Base-by-base conservation (phyloP, 2,329 filamentous ascomycete genomes). In the Arthrobotrys iridis region DNA sequence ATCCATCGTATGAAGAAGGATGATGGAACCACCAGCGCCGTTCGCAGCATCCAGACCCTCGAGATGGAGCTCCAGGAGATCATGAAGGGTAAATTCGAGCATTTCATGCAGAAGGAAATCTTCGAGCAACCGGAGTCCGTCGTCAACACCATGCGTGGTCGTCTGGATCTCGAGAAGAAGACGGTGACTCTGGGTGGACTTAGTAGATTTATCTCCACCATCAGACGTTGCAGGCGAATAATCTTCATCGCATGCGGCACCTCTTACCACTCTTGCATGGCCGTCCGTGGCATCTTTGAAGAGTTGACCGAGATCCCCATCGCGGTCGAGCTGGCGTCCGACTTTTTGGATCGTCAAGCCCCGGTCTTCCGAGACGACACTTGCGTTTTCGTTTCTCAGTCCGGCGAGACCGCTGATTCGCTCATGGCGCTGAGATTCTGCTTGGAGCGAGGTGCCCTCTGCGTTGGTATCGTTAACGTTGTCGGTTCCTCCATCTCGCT, bases 91-190 rank as follows among this genome's bases (percentile, higher is more conserved):
- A 96, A 95, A 83, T 99, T 98, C 84, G 95, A 99, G 84, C 95
- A 99, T 86, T 99, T 97, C 87, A 99, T 99, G 95, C 95, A 99
- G 84, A 99, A 99, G 89, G 95, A 99, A 84, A 99, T 99, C 81
- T 99, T 99, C 83, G 95, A 99, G 87, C 95, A 99, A 87, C 95
- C 95, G 81, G 95, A 99, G 85, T 99, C 95, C 11, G 93, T 99
- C 77, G 90, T 99, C 86, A 99, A 99, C 88, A 97, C 95, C 79
- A 99, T 99, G 95, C 93, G 95, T 89, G 95, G 95, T 85, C 95
- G 95, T 85, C 87, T 99, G 80, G 95, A 99, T 83, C 87, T 91
- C 75, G 90, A 89, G 80, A 96, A 97, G 87, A 96, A 96, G 88
- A 91, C 89, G 71, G 93, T 99, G 80, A 98, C 94, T 7, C 89